A percentile compares a stretch with the other conserved stretches of the same genome.
phyloP scores from a whole-genome alignment of 305 asterid genomes.

The Lippia alba region DNA sequence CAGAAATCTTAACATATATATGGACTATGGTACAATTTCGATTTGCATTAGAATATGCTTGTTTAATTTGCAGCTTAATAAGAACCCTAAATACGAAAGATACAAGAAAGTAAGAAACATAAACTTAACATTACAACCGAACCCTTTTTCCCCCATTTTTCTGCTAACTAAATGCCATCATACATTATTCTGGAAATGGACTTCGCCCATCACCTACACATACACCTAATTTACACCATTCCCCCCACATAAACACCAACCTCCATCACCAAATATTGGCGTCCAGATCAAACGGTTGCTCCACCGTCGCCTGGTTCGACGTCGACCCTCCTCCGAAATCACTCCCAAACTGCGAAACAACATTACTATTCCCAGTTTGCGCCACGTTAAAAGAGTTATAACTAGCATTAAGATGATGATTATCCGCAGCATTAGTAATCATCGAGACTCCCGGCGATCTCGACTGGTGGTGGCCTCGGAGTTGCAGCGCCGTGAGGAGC shows the following conservation, averaged over 20 bases:
- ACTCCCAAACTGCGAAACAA: slow-evolving; percentile 39
- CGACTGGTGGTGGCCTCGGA: slow-evolving; percentile 39
- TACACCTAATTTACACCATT: background rate
- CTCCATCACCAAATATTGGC: slow-evolving; percentile 61
- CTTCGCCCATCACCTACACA: slow-evolving; percentile 43
- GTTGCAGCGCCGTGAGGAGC: slow-evolving; percentile 77
- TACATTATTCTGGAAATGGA: slow-evolving; percentile 29
- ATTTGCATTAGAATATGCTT: background rate
- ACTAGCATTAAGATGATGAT: background rate
- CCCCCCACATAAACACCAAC: no score
- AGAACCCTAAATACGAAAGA: background rate
- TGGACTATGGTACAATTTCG: slow-evolving; percentile 2
- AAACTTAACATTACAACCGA: background rate
- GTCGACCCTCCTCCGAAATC: slow-evolving; percentile 30
- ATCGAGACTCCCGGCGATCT: slow-evolving; percentile 26
- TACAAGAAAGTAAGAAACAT: background rate
- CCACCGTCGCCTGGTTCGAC: slow-evolving; percentile 51
- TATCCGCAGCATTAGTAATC: background rate
- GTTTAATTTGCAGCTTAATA: background rate
- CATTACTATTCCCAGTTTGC: slow-evolving; percentile 18
- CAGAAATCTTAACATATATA: no score
- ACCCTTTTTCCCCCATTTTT: no score
- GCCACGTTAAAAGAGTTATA: slow-evolving; percentile 43
- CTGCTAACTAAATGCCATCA: background rate
- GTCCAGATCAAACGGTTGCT: slow-evolving; percentile 62